Conservation (phyloP, 768 basidiomycete genomes). For the Mycena floridula region DNA sequence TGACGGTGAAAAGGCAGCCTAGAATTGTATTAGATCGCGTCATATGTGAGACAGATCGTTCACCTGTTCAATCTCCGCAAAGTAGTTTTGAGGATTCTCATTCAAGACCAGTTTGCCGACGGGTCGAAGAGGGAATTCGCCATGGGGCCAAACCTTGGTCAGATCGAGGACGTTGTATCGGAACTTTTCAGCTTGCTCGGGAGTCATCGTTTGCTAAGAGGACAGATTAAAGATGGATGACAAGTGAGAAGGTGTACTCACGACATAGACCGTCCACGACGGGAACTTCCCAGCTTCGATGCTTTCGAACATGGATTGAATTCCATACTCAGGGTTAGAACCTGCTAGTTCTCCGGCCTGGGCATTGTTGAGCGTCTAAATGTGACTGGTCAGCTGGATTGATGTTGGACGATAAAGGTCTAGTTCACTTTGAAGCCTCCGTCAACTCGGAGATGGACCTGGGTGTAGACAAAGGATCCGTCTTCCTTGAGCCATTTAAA, state of each 20-base stretch:
- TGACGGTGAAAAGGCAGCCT: slow-evolving; percentile 83
- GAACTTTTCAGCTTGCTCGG: slow-evolving; percentile 85
- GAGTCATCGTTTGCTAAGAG: slow-evolving; percentile 83
- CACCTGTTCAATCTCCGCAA: slow-evolving; percentile 92
- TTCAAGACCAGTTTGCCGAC: slow-evolving; percentile 82
- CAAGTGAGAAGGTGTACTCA: slow-evolving; percentile 26
- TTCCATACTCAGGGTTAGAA: slow-evolving; percentile 82
- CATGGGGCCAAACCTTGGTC: slow-evolving; percentile 90
- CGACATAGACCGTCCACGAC: slow-evolving; percentile 83
- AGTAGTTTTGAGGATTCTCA: slow-evolving; percentile 81
- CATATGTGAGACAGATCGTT: slow-evolving; percentile 27
- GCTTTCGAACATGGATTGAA: slow-evolving; percentile 67
- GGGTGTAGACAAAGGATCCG: slow-evolving; percentile 80
- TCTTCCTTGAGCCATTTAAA: slow-evolving; percentile 84
- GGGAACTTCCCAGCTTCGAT: slow-evolving; percentile 82
- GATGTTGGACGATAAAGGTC: neutral
- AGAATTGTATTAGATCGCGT: slow-evolving; percentile 6
- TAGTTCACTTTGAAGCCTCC: slow-evolving; percentile 70
- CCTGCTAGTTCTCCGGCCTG: slow-evolving; percentile 63
- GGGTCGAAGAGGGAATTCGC: slow-evolving; percentile 80
- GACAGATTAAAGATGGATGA: slow-evolving; percentile 7
- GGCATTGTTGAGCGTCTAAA: slow-evolving; percentile 63
- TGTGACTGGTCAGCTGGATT: slow-evolving; percentile 9
- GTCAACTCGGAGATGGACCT: slow-evolving; percentile 76
- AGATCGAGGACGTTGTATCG: slow-evolving; percentile 88